phyloP scores from a whole-genome alignment of 2,329 filamentous ascomycete species.

The Phyllosticta capitalensis region DNA sequence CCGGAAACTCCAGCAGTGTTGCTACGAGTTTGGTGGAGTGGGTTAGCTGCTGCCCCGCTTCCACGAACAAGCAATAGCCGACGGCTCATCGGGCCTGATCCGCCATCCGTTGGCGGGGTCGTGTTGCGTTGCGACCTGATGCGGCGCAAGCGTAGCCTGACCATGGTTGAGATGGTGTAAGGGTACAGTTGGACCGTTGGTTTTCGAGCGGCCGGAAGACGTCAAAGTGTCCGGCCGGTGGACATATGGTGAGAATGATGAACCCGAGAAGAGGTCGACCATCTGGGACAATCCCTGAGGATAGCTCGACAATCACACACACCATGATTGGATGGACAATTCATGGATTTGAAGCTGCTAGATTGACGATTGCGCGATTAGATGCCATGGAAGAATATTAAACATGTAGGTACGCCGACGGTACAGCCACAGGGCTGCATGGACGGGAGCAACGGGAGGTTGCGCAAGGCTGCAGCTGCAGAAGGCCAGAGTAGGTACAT shows the following conservation, averaged over 20 bases:
- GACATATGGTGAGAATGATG: background rate
- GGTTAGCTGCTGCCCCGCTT: background rate
- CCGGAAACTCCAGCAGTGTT: background rate
- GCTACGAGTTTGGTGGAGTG: background rate
- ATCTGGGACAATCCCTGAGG: background rate
- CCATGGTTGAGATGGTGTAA: background rate
- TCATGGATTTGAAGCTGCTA: background rate
- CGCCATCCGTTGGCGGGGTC: background rate
- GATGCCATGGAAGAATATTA: background rate
- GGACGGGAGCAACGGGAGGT: background rate
- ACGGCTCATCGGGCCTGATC: background rate
- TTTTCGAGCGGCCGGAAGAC: background rate
- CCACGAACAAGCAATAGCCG: background rate
- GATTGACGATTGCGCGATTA: background rate
- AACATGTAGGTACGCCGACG: background rate
- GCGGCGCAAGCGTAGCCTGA: background rate
- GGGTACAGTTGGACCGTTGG: background rate
- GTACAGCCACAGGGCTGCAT: background rate
- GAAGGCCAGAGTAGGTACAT: background rate
- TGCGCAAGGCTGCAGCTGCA: background rate
- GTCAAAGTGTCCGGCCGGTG: background rate
- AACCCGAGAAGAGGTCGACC: background rate
- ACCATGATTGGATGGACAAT: background rate
- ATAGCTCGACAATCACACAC: background rate
- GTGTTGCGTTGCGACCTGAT: background rate